A percentile compares a stretch with the other conserved stretches of the same genome.
These are phyloP conservation scores for Hexamita inflata DNA, from an alignment of 208 protist genomes.

Conservation along the genomic window DNA sequence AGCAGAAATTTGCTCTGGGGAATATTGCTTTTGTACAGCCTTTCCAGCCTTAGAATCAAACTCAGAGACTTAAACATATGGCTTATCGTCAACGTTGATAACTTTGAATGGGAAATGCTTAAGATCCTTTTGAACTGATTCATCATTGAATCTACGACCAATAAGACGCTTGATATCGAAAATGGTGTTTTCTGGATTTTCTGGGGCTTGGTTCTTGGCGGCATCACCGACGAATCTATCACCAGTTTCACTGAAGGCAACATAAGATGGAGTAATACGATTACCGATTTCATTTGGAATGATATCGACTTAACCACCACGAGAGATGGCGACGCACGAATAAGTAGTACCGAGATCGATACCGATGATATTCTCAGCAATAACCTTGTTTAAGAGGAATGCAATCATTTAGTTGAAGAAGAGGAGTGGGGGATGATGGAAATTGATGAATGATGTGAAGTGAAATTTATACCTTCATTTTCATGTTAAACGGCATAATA, in stretches of 20 bases:
- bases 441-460: no score
- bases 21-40: constrained; percentile 3
- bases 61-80: constrained; percentile 42
- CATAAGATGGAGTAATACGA: constrained; percentile 60
- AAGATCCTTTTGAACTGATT: constrained; percentile 27
- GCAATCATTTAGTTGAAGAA: no score
- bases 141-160: constrained; percentile 58
- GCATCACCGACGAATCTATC: constrained; percentile 61
- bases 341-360: constrained; percentile 43
- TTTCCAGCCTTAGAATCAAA: neutral
- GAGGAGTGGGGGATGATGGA: no score
- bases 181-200: constrained; percentile 70
- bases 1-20: constrained; percentile 44
- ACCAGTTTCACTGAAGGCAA: constrained; percentile 64
- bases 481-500: no score
- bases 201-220: constrained; percentile 61
- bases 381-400: no score
- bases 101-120: constrained; percentile 70
- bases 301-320: constrained; percentile 48
- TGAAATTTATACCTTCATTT: no score
- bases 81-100: constrained; percentile 55
- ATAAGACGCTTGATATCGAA: constrained; percentile 77
- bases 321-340: constrained; percentile 31
- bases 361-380: constrained; percentile 31
- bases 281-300: constrained; percentile 63